These are phyloP conservation scores for Musa troglodytarum DNA, from an alignment of 176 grass and related monocot species.

Conservation along the genomic window DNA sequence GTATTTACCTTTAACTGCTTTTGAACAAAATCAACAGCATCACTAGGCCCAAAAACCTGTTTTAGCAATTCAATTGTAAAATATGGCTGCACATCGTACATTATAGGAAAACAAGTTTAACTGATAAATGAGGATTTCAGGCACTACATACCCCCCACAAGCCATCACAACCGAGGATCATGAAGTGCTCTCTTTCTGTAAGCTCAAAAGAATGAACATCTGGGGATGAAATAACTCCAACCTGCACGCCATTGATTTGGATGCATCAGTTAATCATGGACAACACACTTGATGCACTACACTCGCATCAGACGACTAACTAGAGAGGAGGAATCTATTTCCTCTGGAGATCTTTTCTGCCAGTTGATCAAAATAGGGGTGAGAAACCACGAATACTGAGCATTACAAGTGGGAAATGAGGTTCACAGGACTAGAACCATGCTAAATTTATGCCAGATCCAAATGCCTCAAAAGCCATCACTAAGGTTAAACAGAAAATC, in stretches of 20 bases:
- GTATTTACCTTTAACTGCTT: conserved; percentile 63
- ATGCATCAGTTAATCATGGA: no score
- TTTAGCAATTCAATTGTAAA: background rate
- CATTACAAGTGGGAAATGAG: no score
- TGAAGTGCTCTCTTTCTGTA: conserved; percentile 62
- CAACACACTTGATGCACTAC: no score
- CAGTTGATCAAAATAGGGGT: no score
- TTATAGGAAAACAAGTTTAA: background rate
- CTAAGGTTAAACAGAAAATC: no score
- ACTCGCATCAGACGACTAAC: no score
- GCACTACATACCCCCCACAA: conserved; percentile 72
- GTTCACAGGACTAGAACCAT: no score
- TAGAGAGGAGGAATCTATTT: no score
- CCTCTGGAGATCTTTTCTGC: no score
- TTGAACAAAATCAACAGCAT: conserved; percentile 90
- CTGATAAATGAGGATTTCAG: background rate
- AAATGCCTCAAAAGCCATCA: no score
- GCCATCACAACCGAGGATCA: conserved; percentile 90
- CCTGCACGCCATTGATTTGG: conserved; percentile 29
- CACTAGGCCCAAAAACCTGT: conserved; percentile 85
- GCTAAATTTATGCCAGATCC: no score
- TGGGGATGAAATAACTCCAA: conserved; percentile 75
- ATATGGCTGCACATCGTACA: background rate
- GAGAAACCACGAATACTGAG: no score
- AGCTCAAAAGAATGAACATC: conserved; percentile 90